Base-by-base conservation (phyloP, 306 rosid genomes). In the Castanea sativa region DNA sequence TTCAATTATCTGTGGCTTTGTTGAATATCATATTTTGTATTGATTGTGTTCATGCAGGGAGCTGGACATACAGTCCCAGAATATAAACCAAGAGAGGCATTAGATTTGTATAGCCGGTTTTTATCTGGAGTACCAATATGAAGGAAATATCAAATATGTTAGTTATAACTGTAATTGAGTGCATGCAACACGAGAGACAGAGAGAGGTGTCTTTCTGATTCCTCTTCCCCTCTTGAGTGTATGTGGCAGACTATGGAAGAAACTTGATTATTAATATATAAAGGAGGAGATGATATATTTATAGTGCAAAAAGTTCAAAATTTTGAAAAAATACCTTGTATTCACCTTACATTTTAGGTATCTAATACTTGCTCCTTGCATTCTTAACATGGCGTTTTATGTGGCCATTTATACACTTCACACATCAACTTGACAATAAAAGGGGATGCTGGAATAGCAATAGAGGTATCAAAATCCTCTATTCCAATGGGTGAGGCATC, bases 21-120 rank as follows among this genome's bases (percentile, higher is more conserved):
- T 13, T 69, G 58, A 43, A 43, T 16, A 27, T 70, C 70, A 63
- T 27, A 68, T 21, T 49, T 68, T 1, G 25, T 23, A 52, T 27
- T 86, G 87, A 49, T 72, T 83, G 80, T 12, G 63, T 76, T 80
- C 86, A 9, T 82, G 75, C 88, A 94, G 97, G 99, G 99, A 73
- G 74, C 98, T 71, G 99, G 99, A 60, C 98, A 95, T 55, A 95
- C 99, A 0, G 99, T 95, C 75, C 98, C 99, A 3, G 99, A 95
- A 75, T 92, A 92, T 82, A 95, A 92, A 81, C 98, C 99, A 0
- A 78, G 52, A 73, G 98, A 95, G 84, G 92, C 98, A 20, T 84
- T 92, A 60, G 91, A 92, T 76, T 82, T 95, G 49, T 95, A 91
- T 79, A 81, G 82, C 61, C 91, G 97, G 32, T 95, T 92, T 78